A percentile compares a stretch with the other conserved stretches of the same genome.
These are phyloP conservation scores for Lignosus rhinocerotis DNA, from an alignment of 1,284 basidiomycete species.

Conservation along the genomic window DNA sequence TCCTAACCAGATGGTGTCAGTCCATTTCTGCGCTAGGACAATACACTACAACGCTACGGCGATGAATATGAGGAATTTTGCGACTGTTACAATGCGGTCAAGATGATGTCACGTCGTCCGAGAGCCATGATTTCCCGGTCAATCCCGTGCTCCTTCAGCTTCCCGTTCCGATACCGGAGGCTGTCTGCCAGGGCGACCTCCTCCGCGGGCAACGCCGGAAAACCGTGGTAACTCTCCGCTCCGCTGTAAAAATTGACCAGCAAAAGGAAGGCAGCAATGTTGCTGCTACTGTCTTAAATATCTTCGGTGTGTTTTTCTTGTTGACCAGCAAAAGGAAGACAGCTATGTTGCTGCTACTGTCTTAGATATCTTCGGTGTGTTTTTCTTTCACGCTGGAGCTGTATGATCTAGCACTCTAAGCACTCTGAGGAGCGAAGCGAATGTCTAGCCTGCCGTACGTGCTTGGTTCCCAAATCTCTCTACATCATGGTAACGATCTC, in stretches of 20 bases:
- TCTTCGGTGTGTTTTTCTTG: too few species aligned
- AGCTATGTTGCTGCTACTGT: too few species aligned
- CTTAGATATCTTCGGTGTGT: too few species aligned
- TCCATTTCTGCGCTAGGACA: neutral
- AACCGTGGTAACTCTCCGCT: conserved; percentile 8
- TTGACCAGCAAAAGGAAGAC: conserved; percentile 18
- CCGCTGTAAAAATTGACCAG: conserved; percentile 23
- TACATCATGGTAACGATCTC: too few species aligned
- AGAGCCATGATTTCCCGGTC: conserved; percentile 20
- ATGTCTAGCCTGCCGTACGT: too few species aligned
- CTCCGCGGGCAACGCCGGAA: conserved; percentile 24
- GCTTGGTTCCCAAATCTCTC: too few species aligned
- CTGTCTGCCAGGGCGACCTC: conserved; percentile 16
- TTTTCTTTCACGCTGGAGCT: too few species aligned
- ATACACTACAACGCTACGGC: neutral
- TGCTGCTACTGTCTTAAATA: too few species aligned
- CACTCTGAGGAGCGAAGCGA: too few species aligned
- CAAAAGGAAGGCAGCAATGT: neutral
- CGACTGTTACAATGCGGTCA: conserved; percentile 7
- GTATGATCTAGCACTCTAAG: too few species aligned
- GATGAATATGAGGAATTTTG: neutral
- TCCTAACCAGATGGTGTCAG: too few species aligned
- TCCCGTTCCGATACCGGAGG: conserved; percentile 28
- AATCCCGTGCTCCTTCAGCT: conserved; percentile 23
- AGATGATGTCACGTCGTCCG: conserved; percentile 8